Conservation (phyloP, 192 early-diverging fungal genomes). For the Backusella macrospora region DNA sequence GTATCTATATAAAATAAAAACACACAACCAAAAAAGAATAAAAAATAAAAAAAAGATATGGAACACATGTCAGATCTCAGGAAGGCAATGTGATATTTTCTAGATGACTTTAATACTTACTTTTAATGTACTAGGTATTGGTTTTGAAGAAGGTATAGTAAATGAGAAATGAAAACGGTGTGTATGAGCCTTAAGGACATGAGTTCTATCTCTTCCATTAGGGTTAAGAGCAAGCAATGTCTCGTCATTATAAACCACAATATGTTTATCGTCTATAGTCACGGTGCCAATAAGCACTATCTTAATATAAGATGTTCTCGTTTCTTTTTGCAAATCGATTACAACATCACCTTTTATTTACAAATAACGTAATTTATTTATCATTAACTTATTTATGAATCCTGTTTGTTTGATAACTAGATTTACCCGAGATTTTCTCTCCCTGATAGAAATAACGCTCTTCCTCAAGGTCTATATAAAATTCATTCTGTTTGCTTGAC, state of each 20-base stretch:
- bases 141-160: neutral
- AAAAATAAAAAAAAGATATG: neutral
- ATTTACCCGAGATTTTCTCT: conserved; percentile 13
- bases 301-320: neutral
- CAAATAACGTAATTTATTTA: neutral
- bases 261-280: neutral
- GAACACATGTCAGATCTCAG: conserved; percentile 6
- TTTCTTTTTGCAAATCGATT: neutral
- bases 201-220: neutral
- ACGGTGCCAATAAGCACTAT: neutral
- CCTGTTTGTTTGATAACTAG: neutral
- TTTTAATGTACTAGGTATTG: conserved; percentile 14
- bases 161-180: conserved; percentile 14
- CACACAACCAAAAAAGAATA: neutral
- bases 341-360: conserved; percentile 8
- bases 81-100: neutral
- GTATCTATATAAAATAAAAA: conserved; percentile 13
- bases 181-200: neutral
- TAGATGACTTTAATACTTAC: neutral
- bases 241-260: neutral
- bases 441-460: conserved; percentile 12
- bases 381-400: neutral
- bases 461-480: conserved; percentile 9
- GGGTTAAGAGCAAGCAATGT: neutral
- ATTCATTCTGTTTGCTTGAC: conserved; percentile 2